phyloP scores from a whole-genome alignment of 2,329 filamentous ascomycete species.

The Periconia sp. region DNA sequence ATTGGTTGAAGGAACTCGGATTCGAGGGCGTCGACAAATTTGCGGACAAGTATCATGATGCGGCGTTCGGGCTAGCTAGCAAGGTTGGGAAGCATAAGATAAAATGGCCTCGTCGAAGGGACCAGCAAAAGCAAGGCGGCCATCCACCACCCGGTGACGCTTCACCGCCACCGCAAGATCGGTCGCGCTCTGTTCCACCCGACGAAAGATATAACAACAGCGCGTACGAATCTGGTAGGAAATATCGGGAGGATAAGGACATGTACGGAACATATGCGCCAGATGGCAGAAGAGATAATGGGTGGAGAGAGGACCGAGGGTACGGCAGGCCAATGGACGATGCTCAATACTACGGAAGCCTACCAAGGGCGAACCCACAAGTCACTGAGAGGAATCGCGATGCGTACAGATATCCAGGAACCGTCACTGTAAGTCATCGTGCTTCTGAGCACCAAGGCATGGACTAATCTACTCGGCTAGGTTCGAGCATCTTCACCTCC shows the following conservation, averaged over 20 bases:
- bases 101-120: not conserved
- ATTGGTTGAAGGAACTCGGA: conserved; percentile 48
- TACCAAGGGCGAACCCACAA: not conserved
- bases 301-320: conserved; percentile 3
- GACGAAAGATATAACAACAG: conserved; percentile 1
- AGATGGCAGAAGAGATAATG: not conserved
- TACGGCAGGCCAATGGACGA: conserved; percentile 7
- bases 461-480: too few species aligned
- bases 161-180: conserved; percentile 1
- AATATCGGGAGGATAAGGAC: not conserved
- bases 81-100: conserved; percentile 19
- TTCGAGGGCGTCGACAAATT: conserved; percentile 40
- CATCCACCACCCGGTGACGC: not conserved
- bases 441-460: too few species aligned
- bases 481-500: too few species aligned
- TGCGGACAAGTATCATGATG: conserved; percentile 38
- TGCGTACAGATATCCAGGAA: conserved; percentile 2
- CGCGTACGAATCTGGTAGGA: conserved; percentile 1
- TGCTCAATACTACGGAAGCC: conserved; percentile 1
- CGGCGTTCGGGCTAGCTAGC: conserved; percentile 27
- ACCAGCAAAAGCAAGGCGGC: conserved; percentile 1
- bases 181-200: conserved; percentile 1
- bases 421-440: conserved; percentile 1
- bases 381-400: not conserved
- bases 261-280: conserved; percentile 6